phyloP scores from a whole-genome alignment of 345 rosid genomes.

The Pseudoturritis turrita region DNA sequence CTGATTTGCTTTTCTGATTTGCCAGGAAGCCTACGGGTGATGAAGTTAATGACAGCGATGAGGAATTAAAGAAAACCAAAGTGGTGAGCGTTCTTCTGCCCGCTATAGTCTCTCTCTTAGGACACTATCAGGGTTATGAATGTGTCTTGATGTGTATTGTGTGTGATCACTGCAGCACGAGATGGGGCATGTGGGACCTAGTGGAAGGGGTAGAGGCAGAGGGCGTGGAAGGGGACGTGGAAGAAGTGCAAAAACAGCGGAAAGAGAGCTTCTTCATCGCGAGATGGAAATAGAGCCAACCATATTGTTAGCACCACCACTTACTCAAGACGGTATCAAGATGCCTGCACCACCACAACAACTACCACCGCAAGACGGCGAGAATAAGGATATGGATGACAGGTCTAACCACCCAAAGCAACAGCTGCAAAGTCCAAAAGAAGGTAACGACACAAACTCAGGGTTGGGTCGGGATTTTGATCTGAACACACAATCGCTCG shows the following conservation, averaged over 20 bases:
- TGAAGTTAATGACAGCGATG: slow-evolving; percentile 81
- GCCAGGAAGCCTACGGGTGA: slow-evolving; percentile 73
- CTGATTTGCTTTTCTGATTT: slow-evolving; percentile 15
- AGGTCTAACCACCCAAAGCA: slow-evolving; percentile 28
- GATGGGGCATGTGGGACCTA: slow-evolving; percentile 52
- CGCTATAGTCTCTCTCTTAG: neutral
- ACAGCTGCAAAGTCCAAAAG: slow-evolving; percentile 33
- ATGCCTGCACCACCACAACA: neutral
- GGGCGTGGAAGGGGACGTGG: slow-evolving; percentile 98
- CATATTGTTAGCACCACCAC: slow-evolving; percentile 13
- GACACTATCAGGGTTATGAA: neutral
- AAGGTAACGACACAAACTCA: slow-evolving; percentile 30
- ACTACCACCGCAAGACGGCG: neutral
- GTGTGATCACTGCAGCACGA: slow-evolving; percentile 53
- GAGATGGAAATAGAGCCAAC: slow-evolving; percentile 57
- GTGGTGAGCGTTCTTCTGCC: slow-evolving; percentile 42
- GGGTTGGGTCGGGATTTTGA: slow-evolving; percentile 26
- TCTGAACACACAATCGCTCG: slow-evolving; percentile 49
- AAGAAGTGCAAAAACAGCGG: slow-evolving; percentile 54
- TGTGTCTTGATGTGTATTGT: neutral
- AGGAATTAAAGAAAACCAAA: slow-evolving; percentile 73
- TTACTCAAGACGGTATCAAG: slow-evolving; percentile 2
- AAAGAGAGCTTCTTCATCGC: slow-evolving; percentile 57
- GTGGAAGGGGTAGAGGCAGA: slow-evolving; percentile 89
- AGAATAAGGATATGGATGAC: slow-evolving; percentile 11